These are phyloP conservation scores for Solanum gracilifrons DNA, from an alignment of 257 asterid species.

Conservation along the genomic window DNA sequence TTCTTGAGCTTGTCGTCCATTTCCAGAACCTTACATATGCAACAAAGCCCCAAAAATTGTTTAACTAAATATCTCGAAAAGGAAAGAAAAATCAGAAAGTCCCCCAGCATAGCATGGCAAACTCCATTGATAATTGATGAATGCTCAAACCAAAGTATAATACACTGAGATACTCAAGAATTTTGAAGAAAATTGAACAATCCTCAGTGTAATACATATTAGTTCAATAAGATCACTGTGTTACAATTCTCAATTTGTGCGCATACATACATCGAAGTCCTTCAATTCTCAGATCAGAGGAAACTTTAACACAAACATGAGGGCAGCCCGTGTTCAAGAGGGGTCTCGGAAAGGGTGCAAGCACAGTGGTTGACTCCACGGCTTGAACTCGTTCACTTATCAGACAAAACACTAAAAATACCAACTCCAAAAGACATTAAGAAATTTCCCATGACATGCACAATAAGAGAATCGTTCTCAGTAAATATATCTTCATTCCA, in stretches of 20 bases:
- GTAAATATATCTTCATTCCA: neutral
- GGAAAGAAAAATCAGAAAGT: neutral
- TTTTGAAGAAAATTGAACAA: neutral
- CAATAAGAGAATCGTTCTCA: no score
- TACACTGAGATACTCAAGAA: neutral
- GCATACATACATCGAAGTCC: neutral
- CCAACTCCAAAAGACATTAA: neutral
- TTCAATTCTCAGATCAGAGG: neutral
- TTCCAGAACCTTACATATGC: constrained; percentile 23
- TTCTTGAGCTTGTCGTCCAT: constrained; percentile 36
- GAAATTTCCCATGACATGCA: neutral
- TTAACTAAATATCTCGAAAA: neutral
- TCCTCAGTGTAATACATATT: neutral
- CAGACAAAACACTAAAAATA: neutral
- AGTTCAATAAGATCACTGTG: neutral
- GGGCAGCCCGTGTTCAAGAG: no score
- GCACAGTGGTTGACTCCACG: neutral
- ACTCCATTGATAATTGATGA: neutral
- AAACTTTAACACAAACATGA: neutral
- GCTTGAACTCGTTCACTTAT: neutral
- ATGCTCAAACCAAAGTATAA: neutral
- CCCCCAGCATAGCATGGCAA: neutral
- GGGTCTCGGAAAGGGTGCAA: neutral
- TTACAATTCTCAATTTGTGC: neutral
- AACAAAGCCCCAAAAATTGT: neutral